Base-by-base conservation (phyloP, 2,329 filamentous ascomycete species). In the Chalaropsis thielavioides region DNA sequence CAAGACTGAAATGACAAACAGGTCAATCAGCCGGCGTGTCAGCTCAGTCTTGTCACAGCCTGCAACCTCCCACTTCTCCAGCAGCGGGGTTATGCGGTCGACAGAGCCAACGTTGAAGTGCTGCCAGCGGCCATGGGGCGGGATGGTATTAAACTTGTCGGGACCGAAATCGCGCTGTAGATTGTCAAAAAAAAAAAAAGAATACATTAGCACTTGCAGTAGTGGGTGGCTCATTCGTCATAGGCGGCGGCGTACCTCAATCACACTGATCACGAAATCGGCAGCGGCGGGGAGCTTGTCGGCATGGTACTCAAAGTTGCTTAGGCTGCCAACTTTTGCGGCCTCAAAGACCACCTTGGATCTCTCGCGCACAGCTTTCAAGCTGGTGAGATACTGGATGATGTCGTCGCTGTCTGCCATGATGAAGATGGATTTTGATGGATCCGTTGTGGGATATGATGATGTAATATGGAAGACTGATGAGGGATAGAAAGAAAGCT, bases 1-100 rank as follows among this genome's bases (percentile, higher is more conserved):
- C 17, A 84, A 74, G 0, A 84, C 82, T 0, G 82, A 83, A 2
- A 84, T 80, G 59, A 85, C 79, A 72, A 86, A 86, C 7, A 86
- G 73, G 69, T 86, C 83, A 56, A 84, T 77, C 19, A 85, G 72
- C 0, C 81, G 76, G 2, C 82, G 79, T 0, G 79, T 79, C 3
- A 77, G 71, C 67, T 83, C 81, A 0, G 72, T 68, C 1, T 75
- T 73, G 62, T 82, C 78, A 46, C 72, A 71, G 1, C 72, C 72
- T 0, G 74, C 72, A 1, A 69, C 70, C 1, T 77, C 72, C 81
- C 81, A 82, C 54, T 74, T 70, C 27, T 75, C 70, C 2, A 80
- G 72, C 2, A 83, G 70, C 6, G 74, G 70, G 6, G 74, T 72
- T 7, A 83, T 72, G 41, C 83, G 80, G 46, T 78, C 74, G 35